Percentiles rank a stretch among this genome's conserved stretches.
These are phyloP conservation scores for Saturnispora diversa DNA, from an alignment of 805 yeast species.

Conservation along the genomic window DNA sequence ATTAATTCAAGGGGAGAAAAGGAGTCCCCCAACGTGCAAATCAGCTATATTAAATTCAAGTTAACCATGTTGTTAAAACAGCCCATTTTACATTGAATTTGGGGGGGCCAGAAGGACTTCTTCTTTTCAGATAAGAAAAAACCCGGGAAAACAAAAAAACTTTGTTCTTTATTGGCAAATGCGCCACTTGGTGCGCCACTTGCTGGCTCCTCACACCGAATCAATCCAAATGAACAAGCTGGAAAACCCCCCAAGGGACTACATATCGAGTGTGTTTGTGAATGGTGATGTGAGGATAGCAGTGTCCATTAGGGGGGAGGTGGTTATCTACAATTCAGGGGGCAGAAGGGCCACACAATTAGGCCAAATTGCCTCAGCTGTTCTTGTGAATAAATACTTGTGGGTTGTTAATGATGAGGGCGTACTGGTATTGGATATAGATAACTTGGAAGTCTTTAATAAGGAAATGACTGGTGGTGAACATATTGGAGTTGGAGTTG, in stretches of 20 bases:
- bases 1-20: too few species aligned
- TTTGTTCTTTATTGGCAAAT: too few species aligned
- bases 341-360: neutral
- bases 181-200: too few species aligned
- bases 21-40: too few species aligned
- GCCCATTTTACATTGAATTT: too few species aligned
- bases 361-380: neutral
- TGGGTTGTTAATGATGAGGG: neutral
- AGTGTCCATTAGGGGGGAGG: constrained; percentile 5
- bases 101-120: too few species aligned
- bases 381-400: neutral
- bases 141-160: too few species aligned
- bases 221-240: constrained; percentile 10
- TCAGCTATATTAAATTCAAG: too few species aligned
- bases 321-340: neutral
- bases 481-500: too few species aligned
- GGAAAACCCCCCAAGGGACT: constrained; percentile 4
- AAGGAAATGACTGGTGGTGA: neutral
- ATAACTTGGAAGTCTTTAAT: neutral
- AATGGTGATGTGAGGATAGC: neutral
- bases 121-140: too few species aligned
- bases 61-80: too few species aligned
- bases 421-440: neutral
- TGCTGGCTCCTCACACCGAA: too few species aligned
- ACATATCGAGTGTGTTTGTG: constrained; percentile 4